Percentiles rank a stretch among this genome's conserved stretches.
These are phyloP conservation scores for Datisca glomerata DNA, from an alignment of 306 rosid species.

Conservation along the genomic window DNA sequence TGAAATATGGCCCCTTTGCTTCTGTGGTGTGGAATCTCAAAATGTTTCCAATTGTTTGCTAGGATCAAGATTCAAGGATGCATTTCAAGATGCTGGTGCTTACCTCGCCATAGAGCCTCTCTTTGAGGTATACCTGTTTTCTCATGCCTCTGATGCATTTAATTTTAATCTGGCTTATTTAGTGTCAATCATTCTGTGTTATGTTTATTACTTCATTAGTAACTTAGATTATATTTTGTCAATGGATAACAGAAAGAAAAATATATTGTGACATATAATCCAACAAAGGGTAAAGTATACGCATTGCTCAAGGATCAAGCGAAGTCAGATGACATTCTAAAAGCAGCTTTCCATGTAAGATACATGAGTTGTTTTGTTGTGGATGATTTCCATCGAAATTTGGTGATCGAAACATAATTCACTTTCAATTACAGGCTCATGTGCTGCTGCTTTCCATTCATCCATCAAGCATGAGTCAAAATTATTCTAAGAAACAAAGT, in stretches of 20 bases:
- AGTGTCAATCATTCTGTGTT: background rate
- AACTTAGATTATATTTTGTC: conserved; percentile 13
- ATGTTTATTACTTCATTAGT: conserved; percentile 8
- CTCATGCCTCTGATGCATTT: background rate
- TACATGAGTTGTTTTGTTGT: conserved; percentile 9
- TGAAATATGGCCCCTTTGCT: conserved; percentile 14
- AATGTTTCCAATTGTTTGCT: conserved; percentile 12
- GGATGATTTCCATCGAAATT: conserved; percentile 3
- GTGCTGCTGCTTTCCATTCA: conserved; percentile 69
- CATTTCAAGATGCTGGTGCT: conserved; percentile 84
- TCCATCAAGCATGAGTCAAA: conserved; percentile 26
- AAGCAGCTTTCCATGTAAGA: conserved; percentile 96
- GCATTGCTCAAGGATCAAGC: conserved; percentile 96
- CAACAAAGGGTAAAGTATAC: conserved; percentile 65
- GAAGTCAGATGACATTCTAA: conserved; percentile 86
- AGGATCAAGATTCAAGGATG: conserved; percentile 94
- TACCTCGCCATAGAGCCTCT: conserved; percentile 76
- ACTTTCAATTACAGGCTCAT: conserved; percentile 58
- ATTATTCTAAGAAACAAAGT: conserved; percentile 23
- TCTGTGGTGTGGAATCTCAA: conserved; percentile 10
- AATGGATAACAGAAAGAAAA: conserved; percentile 56
- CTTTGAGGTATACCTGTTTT: conserved; percentile 44
- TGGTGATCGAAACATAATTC: conserved; percentile 9
- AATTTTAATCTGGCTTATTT: background rate
- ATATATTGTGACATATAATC: conserved; percentile 80